These are phyloP conservation scores for Polytrichum commune DNA, from an alignment of 225 moss, liverwort and hornwort genomes.

Conservation along the genomic window DNA sequence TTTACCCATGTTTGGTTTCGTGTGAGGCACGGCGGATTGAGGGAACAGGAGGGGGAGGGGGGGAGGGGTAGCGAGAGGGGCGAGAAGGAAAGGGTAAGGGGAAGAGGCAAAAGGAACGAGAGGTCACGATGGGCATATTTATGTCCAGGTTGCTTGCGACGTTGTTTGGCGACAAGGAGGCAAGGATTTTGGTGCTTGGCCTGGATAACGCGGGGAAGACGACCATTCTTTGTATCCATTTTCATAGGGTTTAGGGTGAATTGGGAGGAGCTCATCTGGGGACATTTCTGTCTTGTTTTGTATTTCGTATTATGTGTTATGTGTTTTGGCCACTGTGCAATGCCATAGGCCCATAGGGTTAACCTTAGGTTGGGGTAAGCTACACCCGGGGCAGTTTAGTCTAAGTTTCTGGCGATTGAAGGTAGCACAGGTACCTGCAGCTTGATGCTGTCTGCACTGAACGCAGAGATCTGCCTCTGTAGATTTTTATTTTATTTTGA, in stretches of 20 bases:
- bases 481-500: not conserved
- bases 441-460: not conserved
- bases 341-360: not conserved
- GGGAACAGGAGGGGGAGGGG: too few relatives aligned
- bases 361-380: not conserved
- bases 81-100: too few relatives aligned
- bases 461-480: not conserved
- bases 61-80: too few relatives aligned
- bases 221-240: conserved; percentile 95
- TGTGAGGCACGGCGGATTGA: too few relatives aligned
- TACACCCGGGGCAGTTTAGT: not conserved
- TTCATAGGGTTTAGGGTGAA: not conserved
- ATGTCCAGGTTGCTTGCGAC: conserved; percentile 68
- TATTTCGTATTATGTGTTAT: not conserved
- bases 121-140: conserved; percentile 74
- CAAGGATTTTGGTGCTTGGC: conserved; percentile 85
- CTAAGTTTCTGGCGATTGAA: not conserved
- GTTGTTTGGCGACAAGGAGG: conserved; percentile 89
- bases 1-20: too few relatives aligned
- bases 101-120: too few relatives aligned
- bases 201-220: conserved; percentile 95
- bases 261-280: not conserved
- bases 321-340: not conserved
- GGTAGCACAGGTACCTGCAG: not conserved
- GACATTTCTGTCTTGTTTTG: not conserved